A percentile compares a stretch with the other conserved stretches of the same genome.
These are phyloP conservation scores for Rutstroemia sp. DNA, from an alignment of 2,329 filamentous ascomycete genomes.

Conservation along the genomic window DNA sequence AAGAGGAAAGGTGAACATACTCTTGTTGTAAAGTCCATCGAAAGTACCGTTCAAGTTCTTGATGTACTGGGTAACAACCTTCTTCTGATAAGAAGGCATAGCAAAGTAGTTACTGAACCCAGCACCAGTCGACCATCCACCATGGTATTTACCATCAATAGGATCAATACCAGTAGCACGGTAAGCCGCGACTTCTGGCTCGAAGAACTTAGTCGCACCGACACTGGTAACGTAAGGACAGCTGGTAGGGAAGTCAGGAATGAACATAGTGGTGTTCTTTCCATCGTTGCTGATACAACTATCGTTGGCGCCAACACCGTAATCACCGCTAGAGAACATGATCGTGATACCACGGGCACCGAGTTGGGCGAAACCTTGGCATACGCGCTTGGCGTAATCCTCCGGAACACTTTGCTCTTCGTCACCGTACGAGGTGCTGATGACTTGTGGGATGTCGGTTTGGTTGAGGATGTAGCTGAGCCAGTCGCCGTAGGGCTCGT, in stretches of 20 bases:
- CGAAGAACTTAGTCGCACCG: conserved; percentile 17
- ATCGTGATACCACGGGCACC: conserved; percentile 47
- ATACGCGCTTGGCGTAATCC: conserved; percentile 45
- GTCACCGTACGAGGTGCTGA: conserved; percentile 52
- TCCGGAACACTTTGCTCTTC: conserved; percentile 48
- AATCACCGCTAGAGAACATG: conserved; percentile 45
- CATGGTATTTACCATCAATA: conserved; percentile 26
- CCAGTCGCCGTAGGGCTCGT: conserved; percentile 52
- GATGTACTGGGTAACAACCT: conserved; percentile 36
- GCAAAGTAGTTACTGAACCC: conserved; percentile 46
- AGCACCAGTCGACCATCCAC: conserved; percentile 36
- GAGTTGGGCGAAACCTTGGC: conserved; percentile 46
- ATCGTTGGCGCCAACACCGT: conserved; percentile 33
- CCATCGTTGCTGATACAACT: conserved; percentile 48
- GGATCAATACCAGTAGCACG: conserved; percentile 25
- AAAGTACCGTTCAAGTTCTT: conserved; percentile 37
- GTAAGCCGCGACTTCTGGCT: conserved; percentile 25
- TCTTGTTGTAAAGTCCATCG: conserved; percentile 36
- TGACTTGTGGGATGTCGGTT: conserved; percentile 42
- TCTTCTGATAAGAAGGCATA: conserved; percentile 39
- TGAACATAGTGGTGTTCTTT: conserved; percentile 44
- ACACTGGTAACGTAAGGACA: conserved; percentile 28
- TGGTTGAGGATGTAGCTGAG: conserved; percentile 43
- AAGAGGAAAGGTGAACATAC: background rate
- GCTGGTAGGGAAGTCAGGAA: conserved; percentile 46